A percentile compares a stretch with the other conserved stretches of the same genome.
phyloP scores from a whole-genome alignment of 805 yeast genomes.

The Ogataea zsoltii region DNA sequence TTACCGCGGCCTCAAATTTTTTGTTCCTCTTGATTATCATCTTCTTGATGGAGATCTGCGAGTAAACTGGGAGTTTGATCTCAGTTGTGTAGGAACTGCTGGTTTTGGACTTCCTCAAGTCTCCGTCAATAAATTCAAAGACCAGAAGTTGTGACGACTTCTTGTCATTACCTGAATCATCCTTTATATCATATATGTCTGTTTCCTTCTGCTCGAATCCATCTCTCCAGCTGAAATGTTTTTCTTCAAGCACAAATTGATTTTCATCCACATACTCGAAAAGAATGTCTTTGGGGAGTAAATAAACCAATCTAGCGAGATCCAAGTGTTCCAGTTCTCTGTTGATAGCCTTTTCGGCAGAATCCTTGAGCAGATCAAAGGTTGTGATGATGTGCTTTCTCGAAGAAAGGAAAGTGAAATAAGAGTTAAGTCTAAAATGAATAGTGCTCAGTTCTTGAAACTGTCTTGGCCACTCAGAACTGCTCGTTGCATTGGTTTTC shows the following conservation, averaged over 20 bases:
- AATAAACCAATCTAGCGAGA: constrained; percentile 58
- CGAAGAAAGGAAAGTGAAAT: constrained; percentile 61
- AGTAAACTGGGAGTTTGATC: constrained; percentile 50
- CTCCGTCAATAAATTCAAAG: constrained; percentile 77
- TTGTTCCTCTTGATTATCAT: constrained; percentile 58
- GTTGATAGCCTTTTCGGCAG: constrained; percentile 52
- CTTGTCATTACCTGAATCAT: constrained; percentile 34
- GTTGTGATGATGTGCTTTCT: constrained; percentile 62
- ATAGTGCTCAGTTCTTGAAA: constrained; percentile 46
- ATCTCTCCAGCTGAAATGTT: constrained; percentile 42
- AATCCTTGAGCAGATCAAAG: constrained; percentile 50
- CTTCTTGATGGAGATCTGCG: constrained; percentile 57
- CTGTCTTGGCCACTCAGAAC: constrained; percentile 27
- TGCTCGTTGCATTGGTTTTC: background rate
- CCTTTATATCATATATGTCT: constrained; percentile 51
- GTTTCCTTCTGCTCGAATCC: constrained; percentile 59
- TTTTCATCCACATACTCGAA: constrained; percentile 81
- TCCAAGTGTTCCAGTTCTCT: constrained; percentile 50
- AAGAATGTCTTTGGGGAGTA: constrained; percentile 69
- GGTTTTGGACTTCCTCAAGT: constrained; percentile 48
- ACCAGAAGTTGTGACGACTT: constrained; percentile 56
- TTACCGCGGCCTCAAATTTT: constrained; percentile 47
- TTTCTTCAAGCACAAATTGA: constrained; percentile 49
- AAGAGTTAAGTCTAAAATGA: constrained; percentile 56
- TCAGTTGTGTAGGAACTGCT: constrained; percentile 43